These are phyloP conservation scores for Metschnikowia continentalis DNA, from an alignment of 805 yeast species.

Conservation along the genomic window DNA sequence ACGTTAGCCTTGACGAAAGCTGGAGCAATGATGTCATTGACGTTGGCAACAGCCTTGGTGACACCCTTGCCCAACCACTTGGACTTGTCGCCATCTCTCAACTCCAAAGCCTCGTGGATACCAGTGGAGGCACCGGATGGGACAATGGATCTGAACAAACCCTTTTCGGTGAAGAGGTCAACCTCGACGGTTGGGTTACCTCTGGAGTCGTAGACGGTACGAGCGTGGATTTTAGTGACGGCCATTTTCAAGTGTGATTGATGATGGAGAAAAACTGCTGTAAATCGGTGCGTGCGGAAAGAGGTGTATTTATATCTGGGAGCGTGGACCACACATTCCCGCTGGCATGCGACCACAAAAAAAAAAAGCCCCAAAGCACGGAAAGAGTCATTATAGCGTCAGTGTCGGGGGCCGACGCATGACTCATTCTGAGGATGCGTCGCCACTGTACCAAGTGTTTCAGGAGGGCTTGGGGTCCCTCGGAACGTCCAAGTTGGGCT, in stretches of 20 bases:
- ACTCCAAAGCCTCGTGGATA: slow-evolving; percentile 96
- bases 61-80: slow-evolving; percentile 99
- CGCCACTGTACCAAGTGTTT: neutral
- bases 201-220: slow-evolving; percentile 98
- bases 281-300: slow-evolving; percentile 9
- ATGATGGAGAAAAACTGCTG: slow-evolving; percentile 8
- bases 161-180: slow-evolving; percentile 87
- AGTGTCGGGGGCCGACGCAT: neutral
- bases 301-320: slow-evolving; percentile 14
- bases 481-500: neutral
- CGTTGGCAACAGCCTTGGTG: slow-evolving; percentile 92
- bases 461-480: neutral
- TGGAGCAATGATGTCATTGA: slow-evolving; percentile 92
- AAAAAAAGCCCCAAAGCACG: neutral
- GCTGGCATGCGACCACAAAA: slow-evolving; percentile 7
- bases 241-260: slow-evolving; percentile 51
- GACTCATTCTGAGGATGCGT: neutral
- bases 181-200: slow-evolving; percentile 99
- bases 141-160: slow-evolving; percentile 93
- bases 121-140: slow-evolving; percentile 99
- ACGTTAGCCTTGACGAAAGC: slow-evolving; percentile 77
- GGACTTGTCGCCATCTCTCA: slow-evolving; percentile 96
- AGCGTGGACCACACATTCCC: slow-evolving; percentile 23
- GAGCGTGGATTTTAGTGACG: slow-evolving; percentile 81
- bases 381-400: neutral